phyloP scores from a whole-genome alignment of 2,329 filamentous ascomycete genomes.

The Fusarium acutatum region DNA sequence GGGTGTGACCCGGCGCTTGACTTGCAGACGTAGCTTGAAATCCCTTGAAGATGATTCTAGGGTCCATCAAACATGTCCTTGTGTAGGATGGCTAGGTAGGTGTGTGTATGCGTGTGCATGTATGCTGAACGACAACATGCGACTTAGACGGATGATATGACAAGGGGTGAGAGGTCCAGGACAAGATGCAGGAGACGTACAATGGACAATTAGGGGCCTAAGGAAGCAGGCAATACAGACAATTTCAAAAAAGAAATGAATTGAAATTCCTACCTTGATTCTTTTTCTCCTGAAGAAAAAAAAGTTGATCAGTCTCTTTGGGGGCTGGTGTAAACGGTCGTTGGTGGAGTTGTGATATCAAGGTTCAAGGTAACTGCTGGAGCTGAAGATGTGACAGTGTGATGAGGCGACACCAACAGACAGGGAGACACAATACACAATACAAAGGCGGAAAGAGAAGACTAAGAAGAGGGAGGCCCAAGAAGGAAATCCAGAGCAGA shows the following conservation, averaged over 20 bases:
- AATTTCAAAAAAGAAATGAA: neutral
- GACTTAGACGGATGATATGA: constrained; percentile 16
- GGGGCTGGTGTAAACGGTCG: constrained; percentile 19
- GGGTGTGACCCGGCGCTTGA: constrained; percentile 46
- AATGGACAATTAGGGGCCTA: constrained; percentile 5
- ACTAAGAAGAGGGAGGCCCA: constrained; percentile 36
- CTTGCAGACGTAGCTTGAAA: constrained; percentile 44
- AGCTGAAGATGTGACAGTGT: constrained; percentile 40
- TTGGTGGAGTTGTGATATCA: constrained; percentile 35
- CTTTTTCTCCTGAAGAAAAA: neutral
- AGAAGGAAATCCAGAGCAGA: constrained; percentile 35
- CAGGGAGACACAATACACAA: constrained; percentile 18
- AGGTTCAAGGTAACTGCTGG: constrained; percentile 1
- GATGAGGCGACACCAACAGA: constrained; percentile 32
- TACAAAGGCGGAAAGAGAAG: constrained; percentile 33
- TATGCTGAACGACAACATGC: constrained; percentile 32
- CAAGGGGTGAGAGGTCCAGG: constrained; percentile 2
- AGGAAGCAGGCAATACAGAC: neutral
- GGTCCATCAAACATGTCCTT: constrained; percentile 23
- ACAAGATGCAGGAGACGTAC: constrained; percentile 17
- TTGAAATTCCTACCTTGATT: constrained; percentile 12
- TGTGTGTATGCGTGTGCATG: constrained; percentile 23
- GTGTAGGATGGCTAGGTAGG: neutral
- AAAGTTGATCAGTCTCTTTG: constrained; percentile 22
- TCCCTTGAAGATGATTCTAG: constrained; percentile 34